A percentile compares a stretch with the other conserved stretches of the same genome.
Conservation (phyloP, 176 grass and related monocot genomes). For the Ensete glaucum region DNA sequence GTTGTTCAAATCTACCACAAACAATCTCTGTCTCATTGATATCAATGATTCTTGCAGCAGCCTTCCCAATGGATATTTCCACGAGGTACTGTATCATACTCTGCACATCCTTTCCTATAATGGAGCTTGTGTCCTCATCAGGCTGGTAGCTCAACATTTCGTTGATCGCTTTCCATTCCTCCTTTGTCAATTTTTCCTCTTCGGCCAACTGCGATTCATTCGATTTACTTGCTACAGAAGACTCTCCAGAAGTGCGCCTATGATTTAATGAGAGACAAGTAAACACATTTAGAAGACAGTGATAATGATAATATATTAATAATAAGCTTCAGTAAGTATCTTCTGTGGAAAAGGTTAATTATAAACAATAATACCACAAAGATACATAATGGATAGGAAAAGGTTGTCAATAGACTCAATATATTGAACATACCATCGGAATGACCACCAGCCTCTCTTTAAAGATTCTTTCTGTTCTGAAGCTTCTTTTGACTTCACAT, state of each 20-base stretch:
- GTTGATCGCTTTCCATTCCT: slow-evolving; percentile 97
- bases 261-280: slow-evolving; percentile 19
- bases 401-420: neutral
- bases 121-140: slow-evolving; percentile 56
- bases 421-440: slow-evolving; percentile 47
- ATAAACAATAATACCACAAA: neutral
- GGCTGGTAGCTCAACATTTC: slow-evolving; percentile 81
- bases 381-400: neutral
- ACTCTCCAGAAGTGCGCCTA: slow-evolving; percentile 39
- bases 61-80: slow-evolving; percentile 85
- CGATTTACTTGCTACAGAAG: slow-evolving; percentile 34
- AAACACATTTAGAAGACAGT: slow-evolving; percentile 1
- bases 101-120: slow-evolving; percentile 43
- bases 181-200: slow-evolving; percentile 73
- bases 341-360: neutral
- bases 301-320: neutral
- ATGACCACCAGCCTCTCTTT: slow-evolving; percentile 91
- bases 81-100: slow-evolving; percentile 57
- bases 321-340: neutral
- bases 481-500: slow-evolving; percentile 70
- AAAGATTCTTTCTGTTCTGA: slow-evolving; percentile 52
- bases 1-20: slow-evolving; percentile 96
- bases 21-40: slow-evolving; percentile 62
- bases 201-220: slow-evolving; percentile 49
- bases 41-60: slow-evolving; percentile 72